phyloP scores from a whole-genome alignment of 805 yeast species.

The Candida khao-thaluensis region DNA sequence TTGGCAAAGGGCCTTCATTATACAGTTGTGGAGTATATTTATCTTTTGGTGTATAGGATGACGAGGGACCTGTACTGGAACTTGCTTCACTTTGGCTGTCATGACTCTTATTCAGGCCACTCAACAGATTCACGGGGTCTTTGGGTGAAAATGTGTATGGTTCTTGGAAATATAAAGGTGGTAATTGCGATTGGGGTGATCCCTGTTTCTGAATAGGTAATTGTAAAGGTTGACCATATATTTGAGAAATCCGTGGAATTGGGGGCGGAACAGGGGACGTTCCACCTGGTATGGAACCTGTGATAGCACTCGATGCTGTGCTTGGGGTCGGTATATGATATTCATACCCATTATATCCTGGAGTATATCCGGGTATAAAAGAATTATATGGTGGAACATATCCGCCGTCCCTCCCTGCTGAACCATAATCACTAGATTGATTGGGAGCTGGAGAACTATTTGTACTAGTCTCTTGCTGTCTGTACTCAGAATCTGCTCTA shows the following conservation, averaged over 20 bases:
- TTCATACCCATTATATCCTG: not conserved
- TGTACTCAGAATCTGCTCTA: no score
- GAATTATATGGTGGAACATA: no score
- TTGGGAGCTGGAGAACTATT: no score
- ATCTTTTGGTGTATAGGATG: not conserved
- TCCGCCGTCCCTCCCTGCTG: not conserved
- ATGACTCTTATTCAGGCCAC: not conserved
- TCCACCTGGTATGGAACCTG: not conserved
- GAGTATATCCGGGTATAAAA: no score
- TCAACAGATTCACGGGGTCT: not conserved
- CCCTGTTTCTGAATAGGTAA: not conserved
- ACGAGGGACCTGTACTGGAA: not conserved
- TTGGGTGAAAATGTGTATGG: not conserved
- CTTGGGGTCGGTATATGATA: not conserved
- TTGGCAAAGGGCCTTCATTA: not conserved
- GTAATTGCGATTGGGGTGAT: not conserved
- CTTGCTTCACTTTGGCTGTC: not conserved
- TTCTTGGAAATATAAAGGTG: constrained; percentile 1
- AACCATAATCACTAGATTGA: not conserved
- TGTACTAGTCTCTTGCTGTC: no score
- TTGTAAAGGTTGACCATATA: constrained; percentile 1
- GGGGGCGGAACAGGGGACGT: not conserved
- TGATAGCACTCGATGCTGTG: not conserved
- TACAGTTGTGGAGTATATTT: not conserved
- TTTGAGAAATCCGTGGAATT: not conserved